A percentile compares a stretch with the other conserved stretches of the same genome.
phyloP scores from a whole-genome alignment of 2,329 filamentous ascomycete species.

The Cytospora chrysosperma region DNA sequence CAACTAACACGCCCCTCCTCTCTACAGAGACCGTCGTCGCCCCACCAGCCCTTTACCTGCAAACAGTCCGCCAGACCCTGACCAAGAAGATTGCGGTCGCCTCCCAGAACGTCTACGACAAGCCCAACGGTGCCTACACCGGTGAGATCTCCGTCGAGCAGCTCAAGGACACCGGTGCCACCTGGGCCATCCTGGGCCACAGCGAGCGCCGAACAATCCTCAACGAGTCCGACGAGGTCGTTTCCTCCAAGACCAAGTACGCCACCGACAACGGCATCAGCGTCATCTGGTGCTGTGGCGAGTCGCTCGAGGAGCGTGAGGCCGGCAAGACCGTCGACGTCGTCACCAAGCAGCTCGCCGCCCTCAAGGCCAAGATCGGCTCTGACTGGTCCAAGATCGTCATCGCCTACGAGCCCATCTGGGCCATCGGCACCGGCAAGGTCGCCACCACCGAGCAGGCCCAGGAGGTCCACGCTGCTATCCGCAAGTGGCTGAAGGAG shows the following conservation, averaged over 20 bases:
- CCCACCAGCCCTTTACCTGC: slow-evolving; percentile 87
- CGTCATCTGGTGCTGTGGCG: slow-evolving; percentile 97
- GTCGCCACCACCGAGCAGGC: slow-evolving; percentile 86
- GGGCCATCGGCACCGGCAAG: slow-evolving; percentile 92
- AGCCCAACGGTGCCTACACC: slow-evolving; percentile 94
- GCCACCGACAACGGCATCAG: slow-evolving; percentile 82
- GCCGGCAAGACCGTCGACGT: slow-evolving; percentile 80
- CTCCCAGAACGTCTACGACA: slow-evolving; percentile 96
- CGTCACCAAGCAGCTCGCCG: slow-evolving; percentile 80
- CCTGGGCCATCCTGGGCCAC: slow-evolving; percentile 91
- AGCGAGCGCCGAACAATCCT: slow-evolving; percentile 91
- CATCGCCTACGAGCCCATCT: slow-evolving; percentile 98
- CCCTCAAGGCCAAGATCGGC: slow-evolving; percentile 66
- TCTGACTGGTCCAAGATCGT: slow-evolving; percentile 92
- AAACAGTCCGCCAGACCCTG: slow-evolving; percentile 77
- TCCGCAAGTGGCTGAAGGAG: slow-evolving; percentile 83
- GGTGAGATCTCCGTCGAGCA: slow-evolving; percentile 93
- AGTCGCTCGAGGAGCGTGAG: slow-evolving; percentile 92
- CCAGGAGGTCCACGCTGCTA: slow-evolving; percentile 89
- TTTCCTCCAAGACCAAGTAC: slow-evolving; percentile 92
- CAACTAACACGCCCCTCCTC: slow-evolving; percentile 7
- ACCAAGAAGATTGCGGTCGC: slow-evolving; percentile 78
- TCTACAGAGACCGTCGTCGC: slow-evolving; percentile 86
- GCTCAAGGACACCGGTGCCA: slow-evolving; percentile 83
- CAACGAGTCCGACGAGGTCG: slow-evolving; percentile 78